Evolutionary conservation across 2,329 filamentous ascomycete species (phyloP).

Genomic region (Xylaria sp.): DNA sequence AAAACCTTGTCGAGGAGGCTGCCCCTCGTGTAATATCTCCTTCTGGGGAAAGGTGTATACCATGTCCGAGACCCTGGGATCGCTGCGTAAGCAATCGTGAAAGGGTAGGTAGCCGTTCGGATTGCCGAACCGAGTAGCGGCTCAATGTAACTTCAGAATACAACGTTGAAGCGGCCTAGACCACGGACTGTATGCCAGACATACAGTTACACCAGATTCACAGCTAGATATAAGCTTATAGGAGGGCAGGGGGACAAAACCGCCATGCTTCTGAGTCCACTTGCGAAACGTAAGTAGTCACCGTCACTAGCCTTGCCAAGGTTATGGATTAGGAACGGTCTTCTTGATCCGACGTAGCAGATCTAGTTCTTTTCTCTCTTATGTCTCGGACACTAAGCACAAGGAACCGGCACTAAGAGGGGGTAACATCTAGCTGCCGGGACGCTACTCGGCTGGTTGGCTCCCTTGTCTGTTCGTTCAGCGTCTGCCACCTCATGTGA

Average conservation of each 20-base stretch:
- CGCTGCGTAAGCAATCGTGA: background rate
- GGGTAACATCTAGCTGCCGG: conserved; percentile 6
- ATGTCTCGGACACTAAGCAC: background rate
- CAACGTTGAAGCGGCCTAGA: background rate
- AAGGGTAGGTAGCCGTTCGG: background rate
- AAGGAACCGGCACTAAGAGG: background rate
- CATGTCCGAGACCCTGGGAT: background rate
- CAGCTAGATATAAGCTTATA: background rate
- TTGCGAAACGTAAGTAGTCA: background rate
- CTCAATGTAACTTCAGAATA: conserved; percentile 5
- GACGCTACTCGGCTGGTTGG: background rate
- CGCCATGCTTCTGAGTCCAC: background rate
- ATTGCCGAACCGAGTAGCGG: background rate
- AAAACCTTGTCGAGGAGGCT: background rate
- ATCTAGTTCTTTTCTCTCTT: background rate
- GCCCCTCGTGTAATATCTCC: conserved; percentile 4
- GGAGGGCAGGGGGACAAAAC: background rate
- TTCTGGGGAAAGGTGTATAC: conserved; percentile 1
- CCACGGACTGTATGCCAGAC: no score
- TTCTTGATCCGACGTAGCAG: background rate
- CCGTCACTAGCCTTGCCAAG: background rate
- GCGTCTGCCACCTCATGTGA: no score
- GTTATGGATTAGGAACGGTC: background rate
- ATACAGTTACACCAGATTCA: no score
- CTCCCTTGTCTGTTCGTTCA: background rate